Base-by-base conservation (phyloP, 805 yeast genomes). In the Starmerella etchellsii region DNA sequence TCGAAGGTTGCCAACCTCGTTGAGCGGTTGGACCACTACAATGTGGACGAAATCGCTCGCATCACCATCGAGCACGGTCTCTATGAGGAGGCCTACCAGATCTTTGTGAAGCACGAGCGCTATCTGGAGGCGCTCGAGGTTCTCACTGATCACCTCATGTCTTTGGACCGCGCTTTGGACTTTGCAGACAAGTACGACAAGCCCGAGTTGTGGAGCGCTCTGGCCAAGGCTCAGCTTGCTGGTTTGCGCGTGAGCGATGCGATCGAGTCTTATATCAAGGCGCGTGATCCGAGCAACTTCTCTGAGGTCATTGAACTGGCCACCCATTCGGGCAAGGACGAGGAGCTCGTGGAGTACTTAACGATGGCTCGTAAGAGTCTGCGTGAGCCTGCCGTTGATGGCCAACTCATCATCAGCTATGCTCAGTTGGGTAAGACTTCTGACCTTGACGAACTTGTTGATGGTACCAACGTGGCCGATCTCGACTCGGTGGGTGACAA, bases 241-340 rank as follows among this genome's bases (percentile, higher is more conserved):
- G 98, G 96, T 38, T 70, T 87, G 57, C 76, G 97, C 54, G 75
- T 91, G 46, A 78, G 84, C 37, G 97, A 88, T 55, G 84, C 97
- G 25, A 81, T 91, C 55, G 78, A 76, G 41, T 85, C 97, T 7
- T 91, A 91, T 60, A 81, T 87, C 55, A 81, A 76, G 55, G 95
- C 97, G 31, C 76, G 80, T 55, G 94, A 88, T 60, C 91, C 97
- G 44, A 73, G 81, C 39, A 84, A 91, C 67, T 91, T 69, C 57
- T 83, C 76, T 42, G 84, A 81, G 54, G 95, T 88, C 34, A 88
- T 91, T 63, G 97, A 91, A 54, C 81, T 85, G 54, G 75, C 97
- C 36, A 93, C 87, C 58, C 93, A 82, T 55, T 94, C 95, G 27
- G 97, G 95, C 49, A 88, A 87, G 60, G 94, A 78, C 60, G 96